Evolutionary conservation across 352 stramenopile genomes (phyloP), one percentile per base, ranked within the genome.

Genomic region (Globisporangium solare): DNA sequence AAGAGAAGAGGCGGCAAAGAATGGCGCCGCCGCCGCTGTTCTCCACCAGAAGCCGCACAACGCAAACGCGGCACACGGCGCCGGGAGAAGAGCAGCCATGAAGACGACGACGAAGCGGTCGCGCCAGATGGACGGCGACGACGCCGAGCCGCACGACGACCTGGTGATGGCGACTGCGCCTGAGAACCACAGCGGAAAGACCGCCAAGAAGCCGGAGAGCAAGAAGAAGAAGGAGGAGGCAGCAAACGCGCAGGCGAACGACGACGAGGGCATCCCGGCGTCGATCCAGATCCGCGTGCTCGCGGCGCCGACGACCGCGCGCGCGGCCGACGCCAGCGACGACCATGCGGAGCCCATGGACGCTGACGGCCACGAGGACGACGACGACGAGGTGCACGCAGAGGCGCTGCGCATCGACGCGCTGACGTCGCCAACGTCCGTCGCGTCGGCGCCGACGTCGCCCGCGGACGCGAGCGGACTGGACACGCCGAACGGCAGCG

Each of bases 391-490:
- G 10, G 35, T 40, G 1, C 40, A 18, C 7, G 52, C 53, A 6
- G 47, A 43, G 21, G 68, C 68, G 13, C 56, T 88, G 48, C 62
- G 69, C 31, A 79, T 79, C 56, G 64, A 72, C 49, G 74, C 72
- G 18, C 56, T 57, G 3, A 59, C 50, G 14, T 73, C 68, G 0
- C 68, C 68, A 5, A 66, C 48, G 40, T 76, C 68, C 39, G 65
- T 60, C 24, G 48, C 67, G 18, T 80, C 71, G 8, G 68, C 51
- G 22, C 68, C 68, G 6, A 74, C 57, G 43, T 75, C 54, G 40
- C 74, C 66, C 6, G 68, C 63, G 5, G 63, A 75, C 46, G 67
- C 71, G 40, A 64, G 63, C 32, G 66, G 64, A 0, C 60, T 72
- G 45, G 66, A 73, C 53, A 73, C 65, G n/a, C 58, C 60, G 14